phyloP scores from a whole-genome alignment of 805 yeast genomes.

The Suhomyces sp. region DNA sequence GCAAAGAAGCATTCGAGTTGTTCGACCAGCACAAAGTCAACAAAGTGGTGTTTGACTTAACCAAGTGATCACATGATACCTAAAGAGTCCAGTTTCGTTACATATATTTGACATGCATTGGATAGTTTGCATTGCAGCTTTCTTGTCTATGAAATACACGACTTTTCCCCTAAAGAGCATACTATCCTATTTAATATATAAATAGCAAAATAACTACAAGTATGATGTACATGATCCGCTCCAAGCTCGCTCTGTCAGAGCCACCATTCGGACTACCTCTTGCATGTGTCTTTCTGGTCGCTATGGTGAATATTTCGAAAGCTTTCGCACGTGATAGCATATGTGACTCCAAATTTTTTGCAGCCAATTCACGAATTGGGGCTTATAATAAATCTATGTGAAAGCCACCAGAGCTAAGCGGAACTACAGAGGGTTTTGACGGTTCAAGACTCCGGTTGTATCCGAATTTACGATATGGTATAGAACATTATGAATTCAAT shows the following conservation, averaged over 20 bases:
- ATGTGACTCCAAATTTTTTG: background rate
- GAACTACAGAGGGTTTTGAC: too few species aligned
- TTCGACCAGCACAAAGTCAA: slow-evolving; percentile 54
- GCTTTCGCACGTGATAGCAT: background rate
- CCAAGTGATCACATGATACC: background rate
- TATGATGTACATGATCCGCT: background rate
- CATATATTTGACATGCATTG: background rate
- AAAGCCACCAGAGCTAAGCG: too few species aligned
- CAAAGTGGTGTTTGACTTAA: slow-evolving; percentile 48
- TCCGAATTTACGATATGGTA: too few species aligned
- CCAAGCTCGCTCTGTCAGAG: too few species aligned
- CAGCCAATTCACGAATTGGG: background rate
- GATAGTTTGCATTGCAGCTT: too few species aligned
- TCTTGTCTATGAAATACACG: background rate
- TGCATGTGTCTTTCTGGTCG: background rate
- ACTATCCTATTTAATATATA: background rate
- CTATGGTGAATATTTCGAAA: background rate
- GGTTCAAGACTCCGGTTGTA: too few species aligned
- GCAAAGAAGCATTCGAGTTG: slow-evolving; percentile 44
- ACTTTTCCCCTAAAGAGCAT: background rate
- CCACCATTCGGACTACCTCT: background rate
- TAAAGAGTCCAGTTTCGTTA: background rate
- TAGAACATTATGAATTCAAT: too few species aligned
- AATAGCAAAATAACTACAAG: background rate
- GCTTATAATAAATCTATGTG: too few species aligned